Percentiles rank a stretch among this genome's conserved stretches.
Conservation (phyloP, 2,329 filamentous ascomycete species). For the Monilinia laxa region DNA sequence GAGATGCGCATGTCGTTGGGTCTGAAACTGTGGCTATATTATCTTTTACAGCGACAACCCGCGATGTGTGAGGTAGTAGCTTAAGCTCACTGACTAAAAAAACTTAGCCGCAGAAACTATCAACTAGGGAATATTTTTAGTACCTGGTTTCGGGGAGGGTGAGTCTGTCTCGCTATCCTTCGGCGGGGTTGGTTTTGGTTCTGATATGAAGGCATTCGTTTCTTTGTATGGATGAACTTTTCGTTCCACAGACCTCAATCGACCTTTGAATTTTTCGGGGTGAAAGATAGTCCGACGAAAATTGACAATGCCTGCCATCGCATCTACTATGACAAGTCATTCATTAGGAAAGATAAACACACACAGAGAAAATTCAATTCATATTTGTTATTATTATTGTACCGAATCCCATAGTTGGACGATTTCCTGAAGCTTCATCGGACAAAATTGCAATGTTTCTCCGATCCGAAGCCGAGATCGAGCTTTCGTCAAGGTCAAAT, state of each 20-base stretch:
- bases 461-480: constrained; percentile 8
- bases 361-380: not conserved
- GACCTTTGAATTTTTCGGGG: not conserved
- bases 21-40: constrained; percentile 66
- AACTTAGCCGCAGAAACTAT: not conserved
- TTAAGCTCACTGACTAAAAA: not conserved
- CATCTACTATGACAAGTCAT: constrained; percentile 1
- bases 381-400: no score
- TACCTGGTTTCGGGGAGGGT: not conserved
- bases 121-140: not conserved
- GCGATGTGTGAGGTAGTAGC: not conserved
- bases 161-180: not conserved
- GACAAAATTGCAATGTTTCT: constrained; percentile 9
- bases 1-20: constrained; percentile 83
- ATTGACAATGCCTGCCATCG: constrained; percentile 8
- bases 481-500: not conserved
- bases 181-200: not conserved
- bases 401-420: no score
- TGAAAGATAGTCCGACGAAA: not conserved
- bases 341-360: not conserved
- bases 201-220: constrained; percentile 25
- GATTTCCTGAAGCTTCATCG: constrained; percentile 3
- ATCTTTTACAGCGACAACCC: constrained; percentile 61
- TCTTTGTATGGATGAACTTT: constrained; percentile 3
- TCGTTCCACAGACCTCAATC: not conserved